Evolutionary conservation across 2,329 filamentous ascomycete species (phyloP).

Genomic region (Drechslerella coelobrocha): DNA sequence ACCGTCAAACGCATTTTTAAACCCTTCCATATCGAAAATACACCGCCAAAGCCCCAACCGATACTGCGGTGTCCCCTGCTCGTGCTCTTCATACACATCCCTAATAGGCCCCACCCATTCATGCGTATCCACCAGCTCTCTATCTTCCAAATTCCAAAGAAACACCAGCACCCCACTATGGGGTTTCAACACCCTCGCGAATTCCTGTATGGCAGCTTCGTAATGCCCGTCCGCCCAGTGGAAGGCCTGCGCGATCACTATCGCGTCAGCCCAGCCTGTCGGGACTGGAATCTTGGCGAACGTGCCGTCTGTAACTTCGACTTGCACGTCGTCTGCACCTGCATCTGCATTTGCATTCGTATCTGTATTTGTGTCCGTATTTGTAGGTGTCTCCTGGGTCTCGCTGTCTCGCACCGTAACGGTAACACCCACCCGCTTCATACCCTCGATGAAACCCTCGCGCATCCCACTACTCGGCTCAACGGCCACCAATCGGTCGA

Average conservation of each 20-base stretch:
- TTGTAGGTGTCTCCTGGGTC: no score
- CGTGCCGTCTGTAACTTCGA: slow-evolving; percentile 22
- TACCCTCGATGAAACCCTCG: slow-evolving; percentile 12
- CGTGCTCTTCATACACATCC: slow-evolving; percentile 34
- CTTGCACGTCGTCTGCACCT: no score
- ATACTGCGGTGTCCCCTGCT: slow-evolving; percentile 43
- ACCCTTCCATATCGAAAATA: slow-evolving; percentile 35
- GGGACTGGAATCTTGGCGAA: slow-evolving; percentile 30
- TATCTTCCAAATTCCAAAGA: slow-evolving; percentile 45
- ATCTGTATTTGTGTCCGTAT: no score
- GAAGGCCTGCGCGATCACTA: slow-evolving; percentile 47
- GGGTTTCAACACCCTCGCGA: slow-evolving; percentile 19
- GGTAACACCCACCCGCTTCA: not conserved
- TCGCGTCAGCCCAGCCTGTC: slow-evolving; percentile 31
- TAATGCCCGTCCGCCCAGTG: slow-evolving; percentile 48
- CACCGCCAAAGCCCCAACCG: slow-evolving; percentile 29
- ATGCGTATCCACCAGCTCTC: slow-evolving; percentile 14
- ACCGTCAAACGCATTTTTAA: slow-evolving; percentile 14
- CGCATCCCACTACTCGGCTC: slow-evolving; percentile 42
- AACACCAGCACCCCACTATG: slow-evolving; percentile 21
- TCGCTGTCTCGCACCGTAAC: no score
- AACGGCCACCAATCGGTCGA: slow-evolving; percentile 29
- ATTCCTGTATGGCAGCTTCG: slow-evolving; percentile 4
- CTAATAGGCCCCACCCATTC: slow-evolving; percentile 35
- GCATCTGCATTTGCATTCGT: no score